Evolutionary conservation across 2,329 filamentous ascomycete species (phyloP).

Genomic region (Pyricularia sp.): DNA sequence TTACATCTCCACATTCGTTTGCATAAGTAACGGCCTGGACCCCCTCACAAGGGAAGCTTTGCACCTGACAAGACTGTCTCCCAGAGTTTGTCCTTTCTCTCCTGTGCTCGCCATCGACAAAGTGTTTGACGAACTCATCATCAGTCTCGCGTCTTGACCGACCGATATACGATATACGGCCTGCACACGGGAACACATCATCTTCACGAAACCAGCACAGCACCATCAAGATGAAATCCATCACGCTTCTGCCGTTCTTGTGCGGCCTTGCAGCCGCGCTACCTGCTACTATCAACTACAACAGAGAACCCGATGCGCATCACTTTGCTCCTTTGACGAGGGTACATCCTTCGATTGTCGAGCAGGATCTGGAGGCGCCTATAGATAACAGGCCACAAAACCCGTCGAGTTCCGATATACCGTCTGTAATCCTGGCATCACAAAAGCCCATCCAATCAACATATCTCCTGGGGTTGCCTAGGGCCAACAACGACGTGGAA

Average conservation of each 20-base stretch:
- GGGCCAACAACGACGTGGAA: neutral
- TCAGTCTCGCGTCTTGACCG: no score
- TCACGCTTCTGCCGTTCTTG: neutral
- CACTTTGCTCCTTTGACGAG: neutral
- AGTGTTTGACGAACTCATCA: neutral
- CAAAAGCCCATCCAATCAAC: neutral
- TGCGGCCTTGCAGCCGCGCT: neutral
- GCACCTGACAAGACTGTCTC: neutral
- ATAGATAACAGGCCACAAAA: conserved; percentile 4
- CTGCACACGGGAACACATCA: no score
- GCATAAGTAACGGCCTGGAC: neutral
- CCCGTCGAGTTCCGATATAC: neutral
- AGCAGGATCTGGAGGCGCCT: neutral
- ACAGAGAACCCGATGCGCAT: neutral
- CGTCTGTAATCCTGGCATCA: neutral
- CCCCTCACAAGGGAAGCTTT: neutral
- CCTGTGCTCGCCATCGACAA: neutral
- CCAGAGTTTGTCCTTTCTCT: neutral
- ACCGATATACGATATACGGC: no score
- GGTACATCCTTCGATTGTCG: neutral
- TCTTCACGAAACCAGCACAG: neutral
- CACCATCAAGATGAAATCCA: conserved; percentile 3
- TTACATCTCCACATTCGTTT: neutral
- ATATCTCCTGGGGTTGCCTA: conserved; percentile 2
- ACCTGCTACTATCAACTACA: neutral